A percentile compares a stretch with the other conserved stretches of the same genome.
These are phyloP conservation scores for Penicilliopsis zonata DNA, from an alignment of 495 filamentous ascomycete genomes.

Conservation along the genomic window DNA sequence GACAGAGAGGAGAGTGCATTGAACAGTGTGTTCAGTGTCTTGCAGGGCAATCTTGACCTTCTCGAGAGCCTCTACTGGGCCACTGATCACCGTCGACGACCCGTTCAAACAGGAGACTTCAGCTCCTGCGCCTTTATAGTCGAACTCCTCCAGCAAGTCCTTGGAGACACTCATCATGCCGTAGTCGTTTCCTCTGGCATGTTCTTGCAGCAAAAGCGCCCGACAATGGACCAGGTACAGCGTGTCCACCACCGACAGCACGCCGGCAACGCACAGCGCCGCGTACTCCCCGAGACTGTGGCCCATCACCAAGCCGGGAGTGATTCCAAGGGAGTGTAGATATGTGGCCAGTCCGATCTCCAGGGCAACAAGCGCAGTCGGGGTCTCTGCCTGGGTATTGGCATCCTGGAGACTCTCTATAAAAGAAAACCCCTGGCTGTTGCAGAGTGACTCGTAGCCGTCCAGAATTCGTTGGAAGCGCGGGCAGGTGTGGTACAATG, in stretches of 20 bases:
- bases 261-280: slow-evolving; percentile 68
- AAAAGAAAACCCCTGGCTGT: slow-evolving; percentile 13
- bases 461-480: slow-evolving; percentile 7
- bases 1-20: slow-evolving; percentile 28
- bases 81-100: slow-evolving; percentile 48
- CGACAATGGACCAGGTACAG: slow-evolving; percentile 41
- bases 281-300: slow-evolving; percentile 88
- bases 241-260: slow-evolving; percentile 66
- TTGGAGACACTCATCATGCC: slow-evolving; percentile 45
- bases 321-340: slow-evolving; percentile 70
- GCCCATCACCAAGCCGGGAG: slow-evolving; percentile 65
- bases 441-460: slow-evolving; percentile 9
- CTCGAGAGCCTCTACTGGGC: slow-evolving; percentile 28
- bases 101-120: slow-evolving; percentile 53
- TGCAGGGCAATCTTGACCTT: slow-evolving; percentile 2
- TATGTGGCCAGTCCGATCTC: slow-evolving; percentile 77
- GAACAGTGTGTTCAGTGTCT: slow-evolving; percentile 4
- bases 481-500: slow-evolving; percentile 11
- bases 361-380: slow-evolving; percentile 63
- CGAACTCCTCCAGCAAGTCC: slow-evolving; percentile 15
- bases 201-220: slow-evolving; percentile 8
- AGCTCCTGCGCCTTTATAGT: slow-evolving; percentile 2
- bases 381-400: slow-evolving; percentile 8
- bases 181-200: slow-evolving; percentile 8
- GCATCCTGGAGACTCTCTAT: slow-evolving; percentile 47